A percentile compares a stretch with the other conserved stretches of the same genome.
phyloP scores from a whole-genome alignment of 257 asterid genomes.

The Echium plantagineum region DNA sequence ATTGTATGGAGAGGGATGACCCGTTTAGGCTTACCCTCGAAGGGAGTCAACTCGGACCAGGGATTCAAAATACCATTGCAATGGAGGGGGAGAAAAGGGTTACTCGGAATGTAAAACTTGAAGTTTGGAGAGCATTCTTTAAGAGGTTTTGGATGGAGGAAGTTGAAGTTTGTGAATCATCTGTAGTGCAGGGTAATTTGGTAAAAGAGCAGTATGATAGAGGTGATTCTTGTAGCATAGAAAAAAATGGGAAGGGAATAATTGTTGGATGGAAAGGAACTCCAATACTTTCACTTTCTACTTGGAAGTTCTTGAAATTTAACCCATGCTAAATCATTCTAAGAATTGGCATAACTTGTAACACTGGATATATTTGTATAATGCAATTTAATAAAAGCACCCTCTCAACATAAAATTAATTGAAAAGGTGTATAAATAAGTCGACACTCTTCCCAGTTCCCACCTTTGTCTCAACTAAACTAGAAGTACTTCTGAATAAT shows the following conservation, averaged over 20 bases:
- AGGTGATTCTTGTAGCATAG: slow-evolving; percentile 9
- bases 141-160: slow-evolving; percentile 40
- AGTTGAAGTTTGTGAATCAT: slow-evolving; percentile 35
- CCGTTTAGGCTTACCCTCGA: slow-evolving; percentile 31
- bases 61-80: slow-evolving; percentile 46
- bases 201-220: slow-evolving; percentile 24
- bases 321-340: not conserved
- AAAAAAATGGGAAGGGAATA: slow-evolving; percentile 8
- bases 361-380: too few relatives aligned
- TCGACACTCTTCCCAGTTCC: too few relatives aligned
- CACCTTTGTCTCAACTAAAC: too few relatives aligned
- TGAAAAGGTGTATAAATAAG: too few relatives aligned
- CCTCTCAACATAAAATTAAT: too few relatives aligned
- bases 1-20: slow-evolving; percentile 32
- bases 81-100: slow-evolving; percentile 38
- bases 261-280: slow-evolving; percentile 12
- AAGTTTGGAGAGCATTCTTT: slow-evolving; percentile 61
- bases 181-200: slow-evolving; percentile 38
- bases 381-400: too few relatives aligned
- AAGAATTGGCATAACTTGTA: not conserved
- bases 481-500: too few relatives aligned
- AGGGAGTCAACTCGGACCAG: slow-evolving; percentile 35
- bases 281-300: slow-evolving; percentile 7
- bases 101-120: slow-evolving; percentile 37
- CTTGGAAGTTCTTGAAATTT: slow-evolving; percentile 5